Percentiles rank a stretch among this genome's conserved stretches.
These are phyloP conservation scores for Pseudocercospora pini-densiflorae DNA, from an alignment of 2,329 filamentous ascomycete genomes.

Conservation along the genomic window DNA sequence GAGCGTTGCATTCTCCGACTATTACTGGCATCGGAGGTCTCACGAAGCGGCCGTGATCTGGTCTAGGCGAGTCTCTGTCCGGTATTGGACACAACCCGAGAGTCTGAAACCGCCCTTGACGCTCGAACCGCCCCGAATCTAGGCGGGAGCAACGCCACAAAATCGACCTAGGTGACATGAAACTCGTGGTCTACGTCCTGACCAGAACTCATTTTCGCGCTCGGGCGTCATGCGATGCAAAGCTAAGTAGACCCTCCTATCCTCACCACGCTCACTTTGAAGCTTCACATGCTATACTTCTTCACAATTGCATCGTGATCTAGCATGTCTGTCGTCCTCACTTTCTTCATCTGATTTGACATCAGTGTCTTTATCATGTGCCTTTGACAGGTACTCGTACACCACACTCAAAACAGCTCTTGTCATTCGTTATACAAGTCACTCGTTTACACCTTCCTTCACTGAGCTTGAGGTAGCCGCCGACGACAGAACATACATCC, in stretches of 20 bases:
- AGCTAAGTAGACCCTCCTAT: slow-evolving; percentile 21
- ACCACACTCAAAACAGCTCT: slow-evolving; percentile 11
- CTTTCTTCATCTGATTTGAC: slow-evolving; percentile 11
- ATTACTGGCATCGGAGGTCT: slow-evolving; percentile 9
- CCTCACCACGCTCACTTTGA: slow-evolving; percentile 14
- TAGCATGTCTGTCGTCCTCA: slow-evolving; percentile 5
- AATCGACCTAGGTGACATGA: slow-evolving; percentile 16
- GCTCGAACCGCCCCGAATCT: slow-evolving; percentile 12
- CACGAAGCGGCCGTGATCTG: slow-evolving; percentile 10
- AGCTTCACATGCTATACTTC: neutral
- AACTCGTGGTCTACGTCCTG: slow-evolving; percentile 15
- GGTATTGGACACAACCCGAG: neutral
- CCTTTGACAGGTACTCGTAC: slow-evolving; percentile 28
- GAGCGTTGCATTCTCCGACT: neutral
- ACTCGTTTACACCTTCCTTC: slow-evolving; percentile 15
- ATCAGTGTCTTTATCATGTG: slow-evolving; percentile 15
- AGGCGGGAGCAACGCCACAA: slow-evolving; percentile 12
- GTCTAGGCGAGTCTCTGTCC: slow-evolving; percentile 5
- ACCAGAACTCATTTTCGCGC: slow-evolving; percentile 24
- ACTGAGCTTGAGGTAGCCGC: neutral
- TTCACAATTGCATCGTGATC: slow-evolving; percentile 3
- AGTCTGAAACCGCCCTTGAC: neutral
- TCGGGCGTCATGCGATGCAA: slow-evolving; percentile 15
- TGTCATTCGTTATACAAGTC: slow-evolving; percentile 21
- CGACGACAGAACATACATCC: neutral